These are phyloP conservation scores for Gaeumannomyces sp. DNA, from an alignment of 2,329 filamentous ascomycete species.

Conservation along the genomic window DNA sequence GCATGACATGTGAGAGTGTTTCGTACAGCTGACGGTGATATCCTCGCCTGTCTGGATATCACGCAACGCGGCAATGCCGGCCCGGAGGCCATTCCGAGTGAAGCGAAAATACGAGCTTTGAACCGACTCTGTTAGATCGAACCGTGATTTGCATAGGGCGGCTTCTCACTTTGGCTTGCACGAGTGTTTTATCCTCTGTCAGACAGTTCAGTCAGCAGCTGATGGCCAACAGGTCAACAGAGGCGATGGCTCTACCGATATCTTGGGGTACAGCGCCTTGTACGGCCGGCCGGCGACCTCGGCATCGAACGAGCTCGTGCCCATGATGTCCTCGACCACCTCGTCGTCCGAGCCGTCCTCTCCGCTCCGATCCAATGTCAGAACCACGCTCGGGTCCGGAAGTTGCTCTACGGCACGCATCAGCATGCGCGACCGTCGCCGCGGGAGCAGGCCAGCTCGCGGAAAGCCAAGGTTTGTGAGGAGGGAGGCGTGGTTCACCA, in stretches of 20 bases:
- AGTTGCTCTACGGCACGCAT: constrained; percentile 23
- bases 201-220: background rate
- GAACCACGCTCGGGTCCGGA: constrained; percentile 19
- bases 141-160: background rate
- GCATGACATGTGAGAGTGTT: background rate
- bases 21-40: constrained; percentile 24
- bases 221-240: background rate
- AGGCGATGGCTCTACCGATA: constrained; percentile 7
- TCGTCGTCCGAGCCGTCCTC: constrained; percentile 14
- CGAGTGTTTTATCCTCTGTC: constrained; percentile 22
- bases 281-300: constrained; percentile 14
- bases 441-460: constrained; percentile 16
- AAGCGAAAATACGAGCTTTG: constrained; percentile 19
- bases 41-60: constrained; percentile 24
- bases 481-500: constrained; percentile 25
- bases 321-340: constrained; percentile 23
- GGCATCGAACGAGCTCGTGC: constrained; percentile 24
- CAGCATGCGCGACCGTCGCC: constrained; percentile 21
- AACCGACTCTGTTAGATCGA: constrained; percentile 1
- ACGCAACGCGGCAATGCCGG: constrained; percentile 21
- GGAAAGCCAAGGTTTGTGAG: constrained; percentile 22
- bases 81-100: constrained; percentile 17
- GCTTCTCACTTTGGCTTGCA: constrained; percentile 22
- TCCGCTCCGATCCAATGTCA: constrained; percentile 20
- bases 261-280: constrained; percentile 9